Conservation (phyloP, 495 filamentous ascomycete genomes). For the Podospora comata region DNA sequence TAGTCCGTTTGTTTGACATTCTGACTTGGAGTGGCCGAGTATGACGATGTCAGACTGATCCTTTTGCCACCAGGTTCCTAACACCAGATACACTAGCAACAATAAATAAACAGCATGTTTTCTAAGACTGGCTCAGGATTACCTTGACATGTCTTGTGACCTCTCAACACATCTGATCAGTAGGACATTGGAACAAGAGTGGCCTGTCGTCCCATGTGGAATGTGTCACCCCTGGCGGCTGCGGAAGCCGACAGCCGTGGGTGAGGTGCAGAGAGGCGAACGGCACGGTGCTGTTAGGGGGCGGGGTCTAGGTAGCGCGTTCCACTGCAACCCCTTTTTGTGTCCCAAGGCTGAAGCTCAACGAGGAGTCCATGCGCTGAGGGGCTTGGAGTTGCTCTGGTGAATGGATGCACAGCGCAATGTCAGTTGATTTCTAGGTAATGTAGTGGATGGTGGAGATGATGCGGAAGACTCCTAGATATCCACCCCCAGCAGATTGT, state of each 20-base stretch:
- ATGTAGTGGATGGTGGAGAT: neutral
- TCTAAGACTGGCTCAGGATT: neutral
- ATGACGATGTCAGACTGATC: conserved; percentile 1
- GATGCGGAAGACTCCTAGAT: neutral
- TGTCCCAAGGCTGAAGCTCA: neutral
- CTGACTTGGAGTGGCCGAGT: neutral
- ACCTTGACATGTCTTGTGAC: neutral
- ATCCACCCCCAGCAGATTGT: no score
- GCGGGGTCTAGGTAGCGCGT: neutral
- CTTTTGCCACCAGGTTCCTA: neutral
- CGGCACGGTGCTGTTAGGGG: neutral
- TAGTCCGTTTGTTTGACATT: conserved; percentile 8
- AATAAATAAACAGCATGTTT: neutral
- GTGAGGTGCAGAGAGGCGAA: neutral
- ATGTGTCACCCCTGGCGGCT: neutral
- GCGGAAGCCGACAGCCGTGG: conserved; percentile 3
- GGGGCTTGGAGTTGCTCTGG: neutral
- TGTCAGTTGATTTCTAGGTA: neutral
- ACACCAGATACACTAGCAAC: neutral
- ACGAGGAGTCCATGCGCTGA: neutral
- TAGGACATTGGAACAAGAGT: neutral
- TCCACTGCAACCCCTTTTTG: conserved; percentile 5
- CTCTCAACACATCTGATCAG: neutral
- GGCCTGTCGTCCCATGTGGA: conserved; percentile 1
- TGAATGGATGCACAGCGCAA: neutral